Evolutionary conservation across 305 asterid genomes (phyloP).

Genomic region (Solanum hybrid): DNA sequence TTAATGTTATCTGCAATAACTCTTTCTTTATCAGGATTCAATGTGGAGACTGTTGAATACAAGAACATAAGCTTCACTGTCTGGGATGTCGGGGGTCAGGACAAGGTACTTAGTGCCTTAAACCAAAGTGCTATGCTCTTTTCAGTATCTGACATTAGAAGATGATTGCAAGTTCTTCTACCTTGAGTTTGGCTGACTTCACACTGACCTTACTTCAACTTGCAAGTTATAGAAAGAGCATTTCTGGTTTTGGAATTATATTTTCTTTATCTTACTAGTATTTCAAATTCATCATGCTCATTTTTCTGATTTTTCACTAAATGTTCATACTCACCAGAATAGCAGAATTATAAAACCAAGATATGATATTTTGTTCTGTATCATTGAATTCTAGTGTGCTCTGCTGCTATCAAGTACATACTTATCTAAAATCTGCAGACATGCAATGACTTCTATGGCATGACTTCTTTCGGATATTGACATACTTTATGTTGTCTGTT

Average conservation of each 20-base stretch:
- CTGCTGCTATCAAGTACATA: neutral
- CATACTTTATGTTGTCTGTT: neutral
- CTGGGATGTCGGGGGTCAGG: conserved; percentile 88
- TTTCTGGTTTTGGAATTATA: neutral
- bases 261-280: neutral
- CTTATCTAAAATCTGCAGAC: neutral
- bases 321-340: neutral
- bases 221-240: neutral
- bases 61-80: conserved; percentile 90
- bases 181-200: neutral
- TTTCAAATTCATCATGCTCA: neutral
- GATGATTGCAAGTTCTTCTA: neutral
- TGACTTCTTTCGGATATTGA: neutral
- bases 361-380: neutral
- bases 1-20: neutral
- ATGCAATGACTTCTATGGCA: neutral
- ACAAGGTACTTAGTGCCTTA: conserved; percentile 43
- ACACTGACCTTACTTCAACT: neutral
- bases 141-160: neutral
- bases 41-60: conserved; percentile 53
- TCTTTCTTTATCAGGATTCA: conserved; percentile 40
- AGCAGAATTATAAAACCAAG: neutral
- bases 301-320: neutral
- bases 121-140: neutral
- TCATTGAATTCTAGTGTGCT: neutral